These are phyloP conservation scores for Calonectria pauciramosa DNA, from an alignment of 2,329 filamentous ascomycete genomes.

Conservation along the genomic window DNA sequence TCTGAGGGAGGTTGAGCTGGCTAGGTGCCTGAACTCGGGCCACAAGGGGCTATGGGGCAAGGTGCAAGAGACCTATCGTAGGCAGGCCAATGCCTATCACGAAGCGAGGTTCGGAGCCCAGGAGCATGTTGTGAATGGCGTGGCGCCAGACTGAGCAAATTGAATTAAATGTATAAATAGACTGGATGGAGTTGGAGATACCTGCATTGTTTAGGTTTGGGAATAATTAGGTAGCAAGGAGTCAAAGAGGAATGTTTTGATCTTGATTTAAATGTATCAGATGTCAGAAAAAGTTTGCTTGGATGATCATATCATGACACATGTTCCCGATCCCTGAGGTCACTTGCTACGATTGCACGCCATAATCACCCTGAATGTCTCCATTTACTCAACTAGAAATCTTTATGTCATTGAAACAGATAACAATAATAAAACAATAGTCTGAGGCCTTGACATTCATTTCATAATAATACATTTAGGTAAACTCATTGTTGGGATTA, in stretches of 20 bases:
- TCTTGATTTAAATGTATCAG: neutral
- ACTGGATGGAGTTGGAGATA: neutral
- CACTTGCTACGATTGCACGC: neutral
- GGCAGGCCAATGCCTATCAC: constrained; percentile 40
- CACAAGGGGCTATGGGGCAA: constrained; percentile 48
- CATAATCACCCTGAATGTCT: neutral
- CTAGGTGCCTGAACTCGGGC: constrained; percentile 40
- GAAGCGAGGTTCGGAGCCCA: constrained; percentile 36
- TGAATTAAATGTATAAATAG: too few species aligned
- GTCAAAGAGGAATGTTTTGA: neutral
- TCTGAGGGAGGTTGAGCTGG: constrained; percentile 40
- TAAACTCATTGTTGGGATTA: neutral
- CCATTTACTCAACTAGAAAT: neutral
- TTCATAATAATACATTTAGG: too few species aligned
- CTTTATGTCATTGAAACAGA: neutral
- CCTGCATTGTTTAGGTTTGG: neutral
- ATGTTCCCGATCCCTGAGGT: neutral
- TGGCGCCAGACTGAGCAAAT: constrained; percentile 16
- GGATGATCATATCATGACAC: neutral
- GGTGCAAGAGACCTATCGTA: constrained; percentile 47
- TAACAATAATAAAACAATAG: neutral
- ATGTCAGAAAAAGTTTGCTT: neutral
- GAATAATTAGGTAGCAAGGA: neutral
- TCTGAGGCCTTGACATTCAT: too few species aligned
- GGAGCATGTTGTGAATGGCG: constrained; percentile 38